Percentiles rank a stretch among this genome's conserved stretches.
Conservation (phyloP, 2,329 filamentous ascomycete genomes). For the Hypoxylon sp. region DNA sequence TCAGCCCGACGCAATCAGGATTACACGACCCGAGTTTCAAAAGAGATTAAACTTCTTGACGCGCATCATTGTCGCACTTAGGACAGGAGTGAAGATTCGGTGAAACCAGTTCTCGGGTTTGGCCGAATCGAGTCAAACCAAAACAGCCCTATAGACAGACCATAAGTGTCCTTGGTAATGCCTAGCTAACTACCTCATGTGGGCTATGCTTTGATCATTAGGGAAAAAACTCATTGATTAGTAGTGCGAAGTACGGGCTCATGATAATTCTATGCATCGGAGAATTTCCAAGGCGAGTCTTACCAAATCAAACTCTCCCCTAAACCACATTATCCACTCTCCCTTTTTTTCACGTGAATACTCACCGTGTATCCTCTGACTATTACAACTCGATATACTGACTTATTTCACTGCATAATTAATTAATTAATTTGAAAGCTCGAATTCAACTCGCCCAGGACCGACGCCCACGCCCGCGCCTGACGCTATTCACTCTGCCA, state of each 20-base stretch:
- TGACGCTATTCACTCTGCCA: not conserved
- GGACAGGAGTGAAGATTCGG: conserved; percentile 10
- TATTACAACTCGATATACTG: conserved; percentile 9
- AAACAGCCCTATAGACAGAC: conserved; percentile 23
- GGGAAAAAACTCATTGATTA: not conserved
- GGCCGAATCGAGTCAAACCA: not conserved
- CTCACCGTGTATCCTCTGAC: not conserved
- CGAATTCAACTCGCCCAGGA: conserved; percentile 15
- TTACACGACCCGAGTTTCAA: conserved; percentile 2
- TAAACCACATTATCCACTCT: not conserved
- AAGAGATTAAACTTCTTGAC: not conserved
- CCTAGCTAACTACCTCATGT: not conserved
- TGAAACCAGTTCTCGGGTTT: conserved; percentile 12
- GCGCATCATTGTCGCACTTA: not conserved
- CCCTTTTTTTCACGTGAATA: conserved; percentile 13
- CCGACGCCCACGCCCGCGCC: conserved; percentile 12
- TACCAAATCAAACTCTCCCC: not conserved
- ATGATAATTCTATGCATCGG: not conserved
- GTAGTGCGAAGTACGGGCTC: not conserved
- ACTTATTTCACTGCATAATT: not conserved
- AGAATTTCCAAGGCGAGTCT: conserved; percentile 7
- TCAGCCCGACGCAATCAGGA: conserved; percentile 12
- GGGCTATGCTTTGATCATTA: not conserved
- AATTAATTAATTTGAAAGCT: conserved; percentile 16
- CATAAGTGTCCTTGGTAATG: conserved; percentile 9